Evolutionary conservation across 2,329 filamentous ascomycete genomes (phyloP).

Genomic region (Hortaea sp.): DNA sequence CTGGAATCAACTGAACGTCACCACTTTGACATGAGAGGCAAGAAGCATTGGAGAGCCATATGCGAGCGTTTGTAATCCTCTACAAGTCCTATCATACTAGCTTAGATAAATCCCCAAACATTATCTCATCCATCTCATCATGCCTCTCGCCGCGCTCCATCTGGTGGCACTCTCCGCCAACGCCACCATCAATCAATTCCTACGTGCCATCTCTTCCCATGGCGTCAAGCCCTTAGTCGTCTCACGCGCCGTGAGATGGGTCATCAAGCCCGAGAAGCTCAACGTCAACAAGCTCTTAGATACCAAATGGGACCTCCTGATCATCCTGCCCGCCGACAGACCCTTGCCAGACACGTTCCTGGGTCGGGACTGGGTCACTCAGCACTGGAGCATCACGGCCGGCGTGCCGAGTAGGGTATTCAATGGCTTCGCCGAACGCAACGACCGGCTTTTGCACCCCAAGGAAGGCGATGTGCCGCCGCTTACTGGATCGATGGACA

Average conservation of each 20-base stretch:
- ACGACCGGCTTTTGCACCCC: conserved; percentile 29
- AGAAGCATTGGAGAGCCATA: background rate
- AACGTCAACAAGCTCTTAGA: conserved; percentile 34
- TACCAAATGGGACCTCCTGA: conserved; percentile 38
- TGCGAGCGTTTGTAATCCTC: no score
- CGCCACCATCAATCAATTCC: conserved; percentile 29
- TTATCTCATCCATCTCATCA: conserved; percentile 13
- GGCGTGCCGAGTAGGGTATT: conserved; percentile 37
- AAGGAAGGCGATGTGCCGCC: conserved; percentile 22
- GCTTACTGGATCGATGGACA: conserved; percentile 25
- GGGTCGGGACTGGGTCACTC: conserved; percentile 15
- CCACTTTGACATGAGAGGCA: background rate
- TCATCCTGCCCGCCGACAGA: conserved; percentile 29
- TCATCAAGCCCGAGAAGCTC: conserved; percentile 36
- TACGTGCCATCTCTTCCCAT: conserved; percentile 28
- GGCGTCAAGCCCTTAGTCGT: conserved; percentile 32
- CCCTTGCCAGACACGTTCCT: conserved; percentile 16
- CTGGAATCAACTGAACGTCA: background rate
- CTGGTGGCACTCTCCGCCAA: conserved; percentile 32
- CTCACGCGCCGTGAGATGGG: conserved; percentile 38
- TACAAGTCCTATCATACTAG: no score
- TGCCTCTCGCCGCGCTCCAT: conserved; percentile 41
- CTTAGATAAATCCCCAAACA: background rate
- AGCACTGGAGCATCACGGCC: conserved; percentile 24
- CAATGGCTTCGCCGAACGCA: conserved; percentile 29